Percentiles rank a stretch among this genome's conserved stretches.
phyloP scores from a whole-genome alignment of 495 filamentous ascomycete genomes.

The Aspergillus asperescens region DNA sequence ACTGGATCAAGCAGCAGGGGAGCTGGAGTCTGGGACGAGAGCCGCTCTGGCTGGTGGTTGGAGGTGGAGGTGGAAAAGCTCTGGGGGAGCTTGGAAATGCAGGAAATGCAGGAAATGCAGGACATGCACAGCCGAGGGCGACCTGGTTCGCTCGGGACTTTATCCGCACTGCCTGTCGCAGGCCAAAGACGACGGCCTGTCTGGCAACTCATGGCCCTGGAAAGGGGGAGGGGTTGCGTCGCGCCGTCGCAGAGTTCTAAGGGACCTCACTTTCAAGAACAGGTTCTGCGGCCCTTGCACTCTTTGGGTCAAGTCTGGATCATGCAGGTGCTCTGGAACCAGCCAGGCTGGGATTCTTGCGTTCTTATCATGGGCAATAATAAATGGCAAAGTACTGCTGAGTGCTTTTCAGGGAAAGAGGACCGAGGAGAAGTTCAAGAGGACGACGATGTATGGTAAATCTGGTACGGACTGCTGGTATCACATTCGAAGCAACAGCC shows the following conservation, averaged over 20 bases:
- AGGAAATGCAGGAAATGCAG: background rate
- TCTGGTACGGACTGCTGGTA: background rate
- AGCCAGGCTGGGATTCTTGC: background rate
- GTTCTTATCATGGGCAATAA: slow-evolving; percentile 1
- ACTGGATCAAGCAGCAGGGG: background rate
- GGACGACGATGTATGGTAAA: slow-evolving; percentile 9
- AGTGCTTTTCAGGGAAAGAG: background rate
- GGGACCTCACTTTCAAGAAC: background rate
- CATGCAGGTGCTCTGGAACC: background rate
- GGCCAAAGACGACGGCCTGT: background rate
- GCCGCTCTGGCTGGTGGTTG: slow-evolving; percentile 4
- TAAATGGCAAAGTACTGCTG: background rate
- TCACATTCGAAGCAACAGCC: background rate
- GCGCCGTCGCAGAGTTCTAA: background rate
- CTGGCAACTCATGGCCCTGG: background rate
- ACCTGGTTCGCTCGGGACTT: slow-evolving; percentile 1
- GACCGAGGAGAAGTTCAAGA: background rate
- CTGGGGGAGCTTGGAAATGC: background rate
- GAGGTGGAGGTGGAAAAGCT: slow-evolving; percentile 3
- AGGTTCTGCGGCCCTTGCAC: slow-evolving; percentile 2
- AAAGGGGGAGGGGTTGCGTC: slow-evolving; percentile 2
- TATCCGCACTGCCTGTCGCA: background rate
- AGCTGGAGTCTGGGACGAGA: slow-evolving; percentile 9
- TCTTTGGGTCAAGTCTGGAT: background rate
- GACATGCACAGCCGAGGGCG: background rate